A percentile compares a stretch with the other conserved stretches of the same genome.
These are phyloP conservation scores for Gregarina niphandrodes DNA, from an alignment of 169 alveolate genomes.

Conservation along the genomic window DNA sequence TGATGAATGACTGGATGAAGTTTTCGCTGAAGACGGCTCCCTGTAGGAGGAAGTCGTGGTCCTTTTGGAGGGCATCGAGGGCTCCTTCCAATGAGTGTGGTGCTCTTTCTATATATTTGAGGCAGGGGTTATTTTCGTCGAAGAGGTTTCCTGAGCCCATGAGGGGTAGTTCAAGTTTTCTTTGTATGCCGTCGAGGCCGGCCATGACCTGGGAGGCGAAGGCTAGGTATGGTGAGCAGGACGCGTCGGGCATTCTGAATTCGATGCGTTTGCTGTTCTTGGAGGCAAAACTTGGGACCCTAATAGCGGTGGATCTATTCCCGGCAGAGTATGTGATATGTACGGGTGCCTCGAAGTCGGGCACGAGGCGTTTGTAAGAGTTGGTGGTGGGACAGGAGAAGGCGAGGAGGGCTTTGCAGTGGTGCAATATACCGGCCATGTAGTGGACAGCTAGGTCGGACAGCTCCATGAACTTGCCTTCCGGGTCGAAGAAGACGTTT, in stretches of 20 bases:
- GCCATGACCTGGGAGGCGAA: slow-evolving; percentile 45
- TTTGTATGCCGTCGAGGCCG: slow-evolving; percentile 41
- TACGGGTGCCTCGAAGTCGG: slow-evolving; percentile 43
- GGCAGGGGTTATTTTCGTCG: not conserved
- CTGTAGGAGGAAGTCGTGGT: slow-evolving; percentile 11
- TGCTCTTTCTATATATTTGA: too few relatives aligned
- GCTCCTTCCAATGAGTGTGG: too few relatives aligned
- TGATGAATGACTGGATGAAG: slow-evolving; percentile 9
- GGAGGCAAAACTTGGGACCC: slow-evolving; percentile 28
- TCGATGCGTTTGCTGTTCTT: slow-evolving; percentile 34
- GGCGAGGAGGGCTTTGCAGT: slow-evolving; percentile 39
- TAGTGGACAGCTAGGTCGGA: slow-evolving; percentile 31
- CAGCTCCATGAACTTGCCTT: slow-evolving; percentile 25
- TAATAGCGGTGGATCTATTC: slow-evolving; percentile 43
- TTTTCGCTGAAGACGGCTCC: slow-evolving; percentile 15
- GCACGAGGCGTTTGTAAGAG: slow-evolving; percentile 41
- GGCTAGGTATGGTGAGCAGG: slow-evolving; percentile 36
- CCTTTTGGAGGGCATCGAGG: slow-evolving; percentile 12
- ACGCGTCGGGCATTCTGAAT: slow-evolving; percentile 41
- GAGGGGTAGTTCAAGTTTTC: slow-evolving; percentile 16
- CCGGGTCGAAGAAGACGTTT: slow-evolving; percentile 32
- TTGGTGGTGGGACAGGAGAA: slow-evolving; percentile 37
- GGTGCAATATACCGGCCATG: slow-evolving; percentile 40
- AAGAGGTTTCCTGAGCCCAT: not conserved
- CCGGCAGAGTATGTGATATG: slow-evolving; percentile 28